A percentile compares a stretch with the other conserved stretches of the same genome.
phyloP scores from a whole-genome alignment of 2,329 filamentous ascomycete species.

The Talaromyces sp. region DNA sequence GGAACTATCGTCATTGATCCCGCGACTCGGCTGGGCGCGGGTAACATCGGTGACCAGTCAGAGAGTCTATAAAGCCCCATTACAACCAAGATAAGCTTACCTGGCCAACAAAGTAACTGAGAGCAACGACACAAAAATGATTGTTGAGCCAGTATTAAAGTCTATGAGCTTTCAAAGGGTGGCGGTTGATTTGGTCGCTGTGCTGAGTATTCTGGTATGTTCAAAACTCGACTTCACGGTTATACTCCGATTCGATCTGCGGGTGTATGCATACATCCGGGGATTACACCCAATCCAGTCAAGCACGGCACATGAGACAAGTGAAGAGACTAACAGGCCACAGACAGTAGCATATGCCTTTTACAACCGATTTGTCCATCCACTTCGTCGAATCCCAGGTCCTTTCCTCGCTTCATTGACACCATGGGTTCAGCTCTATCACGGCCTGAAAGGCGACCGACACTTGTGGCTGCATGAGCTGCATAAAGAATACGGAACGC shows the following conservation, averaged over 20 bases:
- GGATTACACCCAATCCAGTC: background rate
- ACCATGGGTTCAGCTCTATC: constrained; percentile 66
- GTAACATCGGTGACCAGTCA: constrained; percentile 21
- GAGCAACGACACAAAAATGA: constrained; percentile 20
- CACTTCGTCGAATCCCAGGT: constrained; percentile 35
- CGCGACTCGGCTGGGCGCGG: constrained; percentile 25
- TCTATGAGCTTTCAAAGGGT: constrained; percentile 20
- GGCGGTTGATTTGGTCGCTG: constrained; percentile 16
- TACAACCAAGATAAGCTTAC: constrained; percentile 5
- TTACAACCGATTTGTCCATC: constrained; percentile 42
- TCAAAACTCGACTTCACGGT: background rate
- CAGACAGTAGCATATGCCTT: constrained; percentile 33
- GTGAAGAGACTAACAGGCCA: background rate
- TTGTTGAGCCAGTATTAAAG: constrained; percentile 25
- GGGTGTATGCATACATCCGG: too few species aligned
- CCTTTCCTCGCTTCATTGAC: constrained; percentile 35
- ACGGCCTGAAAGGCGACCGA: constrained; percentile 73
- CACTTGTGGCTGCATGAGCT: constrained; percentile 72
- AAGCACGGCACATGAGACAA: background rate
- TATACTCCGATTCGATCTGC: too few species aligned
- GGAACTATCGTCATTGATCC: constrained; percentile 6
- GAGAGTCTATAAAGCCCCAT: constrained; percentile 20
- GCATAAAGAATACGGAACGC: constrained; percentile 69
- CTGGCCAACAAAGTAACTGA: background rate
- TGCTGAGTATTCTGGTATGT: constrained; percentile 25